Percentiles rank a stretch among this genome's conserved stretches.
Conservation (phyloP, 306 rosid species). For the Oxytropis ochrocephala region DNA sequence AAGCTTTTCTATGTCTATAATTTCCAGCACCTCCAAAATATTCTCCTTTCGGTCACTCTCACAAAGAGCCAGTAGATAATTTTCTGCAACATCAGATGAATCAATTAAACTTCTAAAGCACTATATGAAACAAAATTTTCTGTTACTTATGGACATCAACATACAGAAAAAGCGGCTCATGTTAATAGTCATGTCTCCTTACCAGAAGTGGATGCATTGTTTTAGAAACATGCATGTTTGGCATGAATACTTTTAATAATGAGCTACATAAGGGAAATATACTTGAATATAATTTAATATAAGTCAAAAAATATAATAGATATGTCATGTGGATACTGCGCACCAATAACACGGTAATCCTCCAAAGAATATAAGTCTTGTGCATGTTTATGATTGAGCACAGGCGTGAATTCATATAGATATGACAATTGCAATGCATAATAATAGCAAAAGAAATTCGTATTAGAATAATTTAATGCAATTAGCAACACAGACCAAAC, state of each 20-base stretch:
- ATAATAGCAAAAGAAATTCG: not conserved
- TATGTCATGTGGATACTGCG: too few relatives aligned
- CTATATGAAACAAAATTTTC: slow-evolving; percentile 18
- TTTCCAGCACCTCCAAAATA: slow-evolving; percentile 55
- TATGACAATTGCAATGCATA: not conserved
- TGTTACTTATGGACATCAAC: not conserved
- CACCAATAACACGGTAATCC: too few relatives aligned
- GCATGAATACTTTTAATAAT: slow-evolving; percentile 5
- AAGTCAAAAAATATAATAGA: too few relatives aligned
- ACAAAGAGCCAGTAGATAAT: slow-evolving; percentile 72
- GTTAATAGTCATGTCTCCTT: not conserved
- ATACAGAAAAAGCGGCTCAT: not conserved
- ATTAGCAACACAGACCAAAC: slow-evolving; percentile 1
- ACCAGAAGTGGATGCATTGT: slow-evolving; percentile 17
- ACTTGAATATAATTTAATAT: not conserved
- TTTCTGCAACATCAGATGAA: slow-evolving; percentile 54
- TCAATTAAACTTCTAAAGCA: slow-evolving; percentile 3
- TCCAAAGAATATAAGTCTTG: too few relatives aligned
- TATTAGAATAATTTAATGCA: not conserved
- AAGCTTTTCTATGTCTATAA: slow-evolving; percentile 44
- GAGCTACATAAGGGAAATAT: not conserved
- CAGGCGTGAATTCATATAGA: slow-evolving; percentile 6
- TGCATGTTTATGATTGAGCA: slow-evolving; percentile 9
- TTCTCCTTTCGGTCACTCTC: slow-evolving; percentile 60
- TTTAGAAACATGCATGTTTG: slow-evolving; percentile 17